phyloP scores from a whole-genome alignment of 148 eudicot genomes.

The Fallopia convolvulus region DNA sequence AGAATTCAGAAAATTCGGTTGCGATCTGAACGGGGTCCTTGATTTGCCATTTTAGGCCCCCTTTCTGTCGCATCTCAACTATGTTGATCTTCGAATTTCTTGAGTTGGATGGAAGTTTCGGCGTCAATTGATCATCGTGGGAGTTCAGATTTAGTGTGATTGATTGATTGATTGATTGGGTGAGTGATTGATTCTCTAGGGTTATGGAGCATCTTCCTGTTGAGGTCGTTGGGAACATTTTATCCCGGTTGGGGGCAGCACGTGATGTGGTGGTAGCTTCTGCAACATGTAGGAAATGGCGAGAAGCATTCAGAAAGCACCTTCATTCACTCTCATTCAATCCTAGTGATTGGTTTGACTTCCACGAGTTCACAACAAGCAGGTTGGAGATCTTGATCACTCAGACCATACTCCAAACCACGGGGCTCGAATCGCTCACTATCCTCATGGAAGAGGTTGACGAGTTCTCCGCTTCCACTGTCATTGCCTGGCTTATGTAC shows the following conservation, averaged over 20 bases:
- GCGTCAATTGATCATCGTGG: background rate
- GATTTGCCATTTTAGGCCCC: background rate
- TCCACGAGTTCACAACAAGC: conserved; percentile 45
- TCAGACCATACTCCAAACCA: conserved; percentile 72
- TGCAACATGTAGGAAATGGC: conserved; percentile 72
- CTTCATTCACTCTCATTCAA: conserved; percentile 69
- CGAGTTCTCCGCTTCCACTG: conserved; percentile 84
- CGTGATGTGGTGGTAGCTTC: conserved; percentile 80
- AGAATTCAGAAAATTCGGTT: background rate
- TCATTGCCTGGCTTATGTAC: conserved; percentile 90
- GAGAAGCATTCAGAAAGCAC: conserved; percentile 66
- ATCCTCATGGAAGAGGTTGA: conserved; percentile 81
- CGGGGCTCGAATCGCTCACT: conserved; percentile 52
- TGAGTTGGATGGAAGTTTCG: background rate
- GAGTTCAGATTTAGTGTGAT: background rate
- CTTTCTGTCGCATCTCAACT: background rate
- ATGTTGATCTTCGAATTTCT: background rate
- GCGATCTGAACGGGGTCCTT: background rate
- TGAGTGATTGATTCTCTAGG: conserved; percentile 3
- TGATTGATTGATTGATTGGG: conserved; percentile 4
- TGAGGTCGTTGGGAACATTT: conserved; percentile 89
- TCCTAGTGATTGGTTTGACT: conserved; percentile 62
- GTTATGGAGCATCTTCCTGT: conserved; percentile 73
- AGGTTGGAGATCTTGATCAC: conserved; percentile 70
- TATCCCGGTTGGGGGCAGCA: conserved; percentile 69